Evolutionary conservation across 768 basidiomycete species (phyloP).

Genomic region (Rhodocollybia butyracea): DNA sequence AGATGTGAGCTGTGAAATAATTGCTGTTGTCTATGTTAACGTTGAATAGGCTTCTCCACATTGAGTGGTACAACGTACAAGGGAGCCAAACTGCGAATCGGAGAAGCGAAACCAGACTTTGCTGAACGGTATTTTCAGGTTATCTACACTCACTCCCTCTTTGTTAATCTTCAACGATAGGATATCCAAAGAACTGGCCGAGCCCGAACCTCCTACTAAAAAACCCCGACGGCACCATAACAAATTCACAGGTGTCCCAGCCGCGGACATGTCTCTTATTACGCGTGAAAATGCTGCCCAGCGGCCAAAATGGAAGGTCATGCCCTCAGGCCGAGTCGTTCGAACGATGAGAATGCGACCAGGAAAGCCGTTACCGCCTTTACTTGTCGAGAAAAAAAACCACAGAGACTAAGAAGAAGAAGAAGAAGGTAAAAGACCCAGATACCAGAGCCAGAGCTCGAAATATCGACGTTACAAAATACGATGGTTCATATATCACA

Average conservation of each 20-base stretch:
- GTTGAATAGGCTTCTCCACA: constrained; percentile 59
- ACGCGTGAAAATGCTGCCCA: constrained; percentile 52
- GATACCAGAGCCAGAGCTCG: constrained; percentile 55
- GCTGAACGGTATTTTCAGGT: constrained; percentile 46
- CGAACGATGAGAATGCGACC: constrained; percentile 73
- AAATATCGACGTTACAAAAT: constrained; percentile 72
- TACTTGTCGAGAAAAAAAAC: constrained; percentile 16
- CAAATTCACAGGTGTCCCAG: constrained; percentile 38
- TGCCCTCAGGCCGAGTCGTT: constrained; percentile 61
- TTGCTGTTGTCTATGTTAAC: too few relatives aligned
- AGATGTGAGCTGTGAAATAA: constrained; percentile 48
- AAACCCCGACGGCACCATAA: constrained; percentile 30
- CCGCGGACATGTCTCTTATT: constrained; percentile 62
- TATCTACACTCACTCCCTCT: constrained; percentile 9
- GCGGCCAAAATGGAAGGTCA: constrained; percentile 67
- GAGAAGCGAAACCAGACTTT: constrained; percentile 80
- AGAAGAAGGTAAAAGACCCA: constrained; percentile 45
- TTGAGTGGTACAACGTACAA: constrained; percentile 86
- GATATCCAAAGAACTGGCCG: constrained; percentile 32
- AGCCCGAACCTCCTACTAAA: constrained; percentile 39
- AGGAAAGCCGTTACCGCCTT: constrained; percentile 47
- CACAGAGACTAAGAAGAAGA: constrained; percentile 36
- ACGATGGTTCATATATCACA: constrained; percentile 66
- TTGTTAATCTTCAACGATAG: constrained; percentile 21
- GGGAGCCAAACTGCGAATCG: constrained; percentile 79